Base-by-base conservation (phyloP, 176 grass and related monocot genomes). In the Phoenix dactylifera region DNA sequence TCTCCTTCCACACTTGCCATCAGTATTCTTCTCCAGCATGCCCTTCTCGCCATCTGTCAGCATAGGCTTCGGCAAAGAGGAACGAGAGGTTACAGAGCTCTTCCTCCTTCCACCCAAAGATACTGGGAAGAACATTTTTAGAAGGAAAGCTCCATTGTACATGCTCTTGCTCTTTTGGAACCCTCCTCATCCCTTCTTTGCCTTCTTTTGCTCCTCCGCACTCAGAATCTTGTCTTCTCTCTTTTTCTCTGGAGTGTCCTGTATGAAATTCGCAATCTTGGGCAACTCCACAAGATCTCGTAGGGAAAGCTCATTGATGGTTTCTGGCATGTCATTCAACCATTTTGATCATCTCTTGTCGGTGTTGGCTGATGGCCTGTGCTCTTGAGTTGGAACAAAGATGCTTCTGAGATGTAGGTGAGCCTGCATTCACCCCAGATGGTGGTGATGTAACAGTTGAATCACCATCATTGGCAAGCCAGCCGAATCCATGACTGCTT, bases 221-320 rank as follows among this genome's bases (percentile, higher is more conserved):
- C 18, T 44, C 35, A 9, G 35, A 44, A 44, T 12, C 10, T 44
- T 9, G 49, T 19, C 54, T 76, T 70, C 60, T 64, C 77, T n/a
- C 24, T 32, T 61, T 39, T 70, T 18, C 58, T 16, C 58, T n/a
- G 24, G 18, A 15, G 29, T 51, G 20, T 60, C 58, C 58, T 76
- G 54, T 24, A 64, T 60, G 16, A 28, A 24, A n/a, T 39, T 22
- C 6, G 17, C 71, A 50, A 49, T 49, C 3, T 15, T 57, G 17
- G 60, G 57, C 15, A 75, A 59, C 70, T 78, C 60, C 18, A 20
- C 51, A 53, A 77, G 58, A 58, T 78, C 74, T 59, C 65, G 51
- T 15, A 87, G 61, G 0, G 83, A 87, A 60, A 88, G 20, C 20
- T 88, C 76, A 4, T 64, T 64, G 10, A 22, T 26, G 18, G 71